These are phyloP conservation scores for Rubia balearica DNA, from an alignment of 305 asterid genomes.

Conservation along the genomic window DNA sequence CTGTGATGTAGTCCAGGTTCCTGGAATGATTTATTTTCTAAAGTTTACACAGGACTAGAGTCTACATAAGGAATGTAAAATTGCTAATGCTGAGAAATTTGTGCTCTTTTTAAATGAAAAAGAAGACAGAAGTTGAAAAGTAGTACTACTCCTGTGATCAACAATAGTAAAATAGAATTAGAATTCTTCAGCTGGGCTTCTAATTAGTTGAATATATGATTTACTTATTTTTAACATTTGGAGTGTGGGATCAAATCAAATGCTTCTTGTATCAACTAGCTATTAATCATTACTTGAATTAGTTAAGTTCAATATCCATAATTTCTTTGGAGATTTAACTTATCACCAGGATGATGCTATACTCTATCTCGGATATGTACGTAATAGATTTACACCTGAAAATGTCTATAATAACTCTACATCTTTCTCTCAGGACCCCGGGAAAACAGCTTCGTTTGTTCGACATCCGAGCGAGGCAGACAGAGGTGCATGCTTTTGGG, in stretches of 20 bases:
- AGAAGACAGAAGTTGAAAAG: neutral
- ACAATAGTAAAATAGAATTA: no score
- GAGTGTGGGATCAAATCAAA: neutral
- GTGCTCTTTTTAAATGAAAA: neutral
- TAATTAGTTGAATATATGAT: neutral
- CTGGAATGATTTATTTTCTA: no score
- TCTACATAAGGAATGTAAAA: neutral
- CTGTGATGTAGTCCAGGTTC: neutral
- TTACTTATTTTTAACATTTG: neutral
- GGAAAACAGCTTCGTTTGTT: slow-evolving; percentile 71
- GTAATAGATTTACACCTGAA: no score
- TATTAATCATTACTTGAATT: no score
- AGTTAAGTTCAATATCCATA: no score
- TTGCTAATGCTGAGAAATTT: neutral
- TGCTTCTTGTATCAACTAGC: neutral
- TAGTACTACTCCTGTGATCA: no score
- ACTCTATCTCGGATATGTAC: no score
- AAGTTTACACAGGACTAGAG: neutral
- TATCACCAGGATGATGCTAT: no score
- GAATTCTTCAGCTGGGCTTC: no score
- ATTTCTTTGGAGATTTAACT: no score
- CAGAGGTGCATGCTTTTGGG: slow-evolving; percentile 66
- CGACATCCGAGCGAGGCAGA: slow-evolving; percentile 57
- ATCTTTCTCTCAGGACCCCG: slow-evolving; percentile 51
- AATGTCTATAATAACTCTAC: neutral